Evolutionary conservation across 495 filamentous ascomycete species (phyloP).

Genomic region (Aspergillus olivimuriae): DNA sequence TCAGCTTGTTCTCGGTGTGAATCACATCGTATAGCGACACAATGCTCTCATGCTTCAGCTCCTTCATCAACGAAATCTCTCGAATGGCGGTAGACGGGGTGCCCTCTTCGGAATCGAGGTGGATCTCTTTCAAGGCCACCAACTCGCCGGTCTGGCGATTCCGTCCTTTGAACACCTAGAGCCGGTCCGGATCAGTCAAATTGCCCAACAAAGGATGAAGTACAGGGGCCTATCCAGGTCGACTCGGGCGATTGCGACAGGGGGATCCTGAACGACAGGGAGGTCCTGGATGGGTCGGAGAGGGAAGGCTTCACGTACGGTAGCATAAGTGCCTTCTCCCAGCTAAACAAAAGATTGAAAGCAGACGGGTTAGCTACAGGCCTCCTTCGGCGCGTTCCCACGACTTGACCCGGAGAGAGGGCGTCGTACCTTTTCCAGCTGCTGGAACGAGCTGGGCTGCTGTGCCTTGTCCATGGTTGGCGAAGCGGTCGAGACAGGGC

Average conservation of each 20-base stretch:
- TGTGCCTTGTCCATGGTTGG: slow-evolving; percentile 76
- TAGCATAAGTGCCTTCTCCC: slow-evolving; percentile 98
- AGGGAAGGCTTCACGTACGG: slow-evolving; percentile 51
- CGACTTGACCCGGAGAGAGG: not conserved
- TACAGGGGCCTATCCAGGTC: not conserved
- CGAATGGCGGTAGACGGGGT: slow-evolving; percentile 98
- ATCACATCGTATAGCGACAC: slow-evolving; percentile 98
- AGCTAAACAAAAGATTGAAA: no score
- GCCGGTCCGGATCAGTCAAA: no score
- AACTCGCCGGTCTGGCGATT: slow-evolving; percentile 95
- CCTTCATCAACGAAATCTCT: slow-evolving; percentile 98
- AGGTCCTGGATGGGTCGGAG: not conserved
- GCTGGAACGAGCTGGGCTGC: slow-evolving; percentile 93
- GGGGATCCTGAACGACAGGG: no score
- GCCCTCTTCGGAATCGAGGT: slow-evolving; percentile 97
- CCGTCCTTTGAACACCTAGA: slow-evolving; percentile 97
- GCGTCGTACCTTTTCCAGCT: slow-evolving; percentile 73
- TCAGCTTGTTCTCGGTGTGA: slow-evolving; percentile 98
- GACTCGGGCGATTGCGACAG: no score
- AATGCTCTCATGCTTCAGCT: slow-evolving; percentile 96
- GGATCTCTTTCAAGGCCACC: slow-evolving; percentile 97
- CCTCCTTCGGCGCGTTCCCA: no score
- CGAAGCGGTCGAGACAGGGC: not conserved
- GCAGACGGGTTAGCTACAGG: no score
- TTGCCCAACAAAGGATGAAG: no score